Evolutionary conservation across 2,329 filamentous ascomycete genomes (phyloP).

Genomic region (Aspergillus japonicus): DNA sequence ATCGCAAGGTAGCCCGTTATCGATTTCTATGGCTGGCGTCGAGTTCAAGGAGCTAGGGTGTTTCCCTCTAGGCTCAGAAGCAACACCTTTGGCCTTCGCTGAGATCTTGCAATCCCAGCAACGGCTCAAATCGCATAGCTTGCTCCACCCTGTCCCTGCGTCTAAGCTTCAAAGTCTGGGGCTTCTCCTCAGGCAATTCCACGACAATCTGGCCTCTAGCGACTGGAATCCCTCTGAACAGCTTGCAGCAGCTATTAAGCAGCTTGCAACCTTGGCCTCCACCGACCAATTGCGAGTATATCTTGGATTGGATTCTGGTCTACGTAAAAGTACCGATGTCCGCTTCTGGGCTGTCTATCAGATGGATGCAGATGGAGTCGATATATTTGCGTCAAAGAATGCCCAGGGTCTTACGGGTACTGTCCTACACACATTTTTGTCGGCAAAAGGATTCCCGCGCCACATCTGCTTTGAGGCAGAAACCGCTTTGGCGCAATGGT

Average conservation of each 20-base stretch:
- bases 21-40: slow-evolving; percentile 37
- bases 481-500: slow-evolving; percentile 38
- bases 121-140: slow-evolving; percentile 41
- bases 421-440: slow-evolving; percentile 48
- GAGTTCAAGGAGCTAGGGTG: slow-evolving; percentile 45
- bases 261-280: slow-evolving; percentile 29
- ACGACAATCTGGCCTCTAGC: slow-evolving; percentile 25
- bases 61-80: slow-evolving; percentile 48
- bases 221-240: slow-evolving; percentile 21
- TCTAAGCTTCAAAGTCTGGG: slow-evolving; percentile 38
- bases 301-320: slow-evolving; percentile 43
- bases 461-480: slow-evolving; percentile 43
- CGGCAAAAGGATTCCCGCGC: slow-evolving; percentile 41
- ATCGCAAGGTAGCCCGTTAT: slow-evolving; percentile 38
- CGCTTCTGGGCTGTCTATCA: slow-evolving; percentile 46
- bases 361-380: slow-evolving; percentile 33
- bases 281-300: slow-evolving; percentile 33
- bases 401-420: slow-evolving; percentile 44
- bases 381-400: slow-evolving; percentile 47
- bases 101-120: slow-evolving; percentile 48
- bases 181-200: slow-evolving; percentile 31
- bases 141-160: slow-evolving; percentile 41
- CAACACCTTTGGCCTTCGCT: slow-evolving; percentile 42
- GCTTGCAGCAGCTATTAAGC: slow-evolving; percentile 29
- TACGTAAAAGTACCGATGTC: slow-evolving; percentile 35